Evolutionary conservation across 192 early-diverging fungal species (phyloP), one percentile per base, ranked within the genome.

Genomic region (Allomyces arbusculus): DNA sequence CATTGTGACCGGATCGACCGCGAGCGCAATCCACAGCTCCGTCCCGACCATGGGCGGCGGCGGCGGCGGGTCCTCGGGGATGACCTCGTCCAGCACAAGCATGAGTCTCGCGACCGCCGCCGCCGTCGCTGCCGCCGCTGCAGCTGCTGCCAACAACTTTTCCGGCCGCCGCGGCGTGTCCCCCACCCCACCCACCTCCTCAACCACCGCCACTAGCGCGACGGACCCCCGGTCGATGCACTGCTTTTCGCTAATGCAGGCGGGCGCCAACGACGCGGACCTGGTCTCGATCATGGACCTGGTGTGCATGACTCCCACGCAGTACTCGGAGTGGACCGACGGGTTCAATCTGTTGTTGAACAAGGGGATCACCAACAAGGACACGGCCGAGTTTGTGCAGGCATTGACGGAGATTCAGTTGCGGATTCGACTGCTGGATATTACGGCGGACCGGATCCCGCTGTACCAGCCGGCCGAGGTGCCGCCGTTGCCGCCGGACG

Each of bases 311-410:
- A 72, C 73, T 25, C 16, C 69, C 0, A 67, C 68, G 22, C 78
- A 84, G 64, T 82, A 69, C 43, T 72, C 78, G 3, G 87, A 89
- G 67, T 89, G 87, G 87, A 84, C 79, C 7, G 87, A 89, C 68
- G 87, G 86, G 0, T 84, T 89, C 65, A 84, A 79, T 67, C 77
- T 89, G 79, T 68, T 88, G 1, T 65, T 89, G 7, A 85, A 87
- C 69, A 74, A 79, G 62, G 74, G 75, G 55, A 83, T 88, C 65
- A 70, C 70, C 7, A 84, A 75, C 44, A 79, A 82, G 63, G 82
- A 86, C 26, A 89, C 87, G 5, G 82, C 81, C 4, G 81, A 76
- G 67, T 81, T 77, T 44, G 78, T 89, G 20, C 77, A 80, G 62
- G 65, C 76, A 9, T 67, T 89, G 23, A 87, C 87, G 0, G 85